Percentiles rank a stretch among this genome's conserved stretches.
Evolutionary conservation across 306 rosid genomes (phyloP).

Genomic region (Medicago lupulina): DNA sequence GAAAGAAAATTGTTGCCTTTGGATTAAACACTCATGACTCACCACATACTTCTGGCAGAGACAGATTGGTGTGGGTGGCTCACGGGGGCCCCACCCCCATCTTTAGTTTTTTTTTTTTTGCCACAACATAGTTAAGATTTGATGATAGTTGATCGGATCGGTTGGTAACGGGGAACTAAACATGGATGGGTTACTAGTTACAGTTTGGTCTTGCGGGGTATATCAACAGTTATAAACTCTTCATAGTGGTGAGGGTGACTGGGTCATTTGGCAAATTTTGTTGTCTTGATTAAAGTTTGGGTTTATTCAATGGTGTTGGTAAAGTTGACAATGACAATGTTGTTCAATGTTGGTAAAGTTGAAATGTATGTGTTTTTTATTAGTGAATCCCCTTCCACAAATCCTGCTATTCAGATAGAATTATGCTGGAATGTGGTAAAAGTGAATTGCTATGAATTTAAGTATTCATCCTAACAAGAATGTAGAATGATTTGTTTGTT

Average conservation of each 20-base stretch:
- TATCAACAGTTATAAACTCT: too few relatives aligned
- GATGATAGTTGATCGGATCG: background rate
- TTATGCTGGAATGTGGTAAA: background rate
- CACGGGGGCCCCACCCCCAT: background rate
- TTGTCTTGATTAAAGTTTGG: background rate
- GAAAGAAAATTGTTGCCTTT: conserved; percentile 3
- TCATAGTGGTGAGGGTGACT: background rate
- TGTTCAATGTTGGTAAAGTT: too few relatives aligned
- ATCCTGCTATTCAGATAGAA: background rate
- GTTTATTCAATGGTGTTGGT: too few relatives aligned
- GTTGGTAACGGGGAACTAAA: background rate
- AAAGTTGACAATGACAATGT: background rate
- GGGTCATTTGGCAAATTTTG: background rate
- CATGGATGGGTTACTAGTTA: conserved; percentile 4
- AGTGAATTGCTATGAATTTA: background rate
- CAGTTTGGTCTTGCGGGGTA: background rate
- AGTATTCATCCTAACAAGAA: background rate
- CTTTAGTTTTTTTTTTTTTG: background rate
- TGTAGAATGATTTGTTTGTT: background rate
- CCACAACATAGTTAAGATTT: background rate
- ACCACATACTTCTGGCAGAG: background rate
- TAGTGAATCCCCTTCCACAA: background rate
- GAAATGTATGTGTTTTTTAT: too few relatives aligned
- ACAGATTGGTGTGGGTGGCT: background rate
- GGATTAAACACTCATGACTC: background rate